phyloP scores from a whole-genome alignment of 1,139 yeast genomes.

The Debaryomyces udenii region DNA sequence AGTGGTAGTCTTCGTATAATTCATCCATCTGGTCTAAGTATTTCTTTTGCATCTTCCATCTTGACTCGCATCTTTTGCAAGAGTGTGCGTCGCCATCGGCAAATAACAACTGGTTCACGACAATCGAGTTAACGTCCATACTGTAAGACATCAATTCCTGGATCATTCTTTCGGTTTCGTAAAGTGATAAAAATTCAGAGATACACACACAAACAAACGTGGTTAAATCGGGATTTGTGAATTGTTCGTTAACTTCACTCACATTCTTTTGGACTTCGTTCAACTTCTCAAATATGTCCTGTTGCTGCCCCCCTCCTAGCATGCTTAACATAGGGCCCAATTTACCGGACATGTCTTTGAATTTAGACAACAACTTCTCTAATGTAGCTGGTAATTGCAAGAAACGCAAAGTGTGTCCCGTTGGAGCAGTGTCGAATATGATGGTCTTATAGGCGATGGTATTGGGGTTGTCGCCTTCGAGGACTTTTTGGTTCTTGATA shows the following conservation, averaged over 20 bases:
- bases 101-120: slow-evolving; percentile 88
- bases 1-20: slow-evolving; percentile 90
- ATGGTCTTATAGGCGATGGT: slow-evolving; percentile 69
- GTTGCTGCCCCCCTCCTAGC: slow-evolving; percentile 71
- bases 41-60: slow-evolving; percentile 96
- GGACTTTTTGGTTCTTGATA: slow-evolving; percentile 71
- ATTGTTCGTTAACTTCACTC: slow-evolving; percentile 87
- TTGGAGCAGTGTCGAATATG: slow-evolving; percentile 97
- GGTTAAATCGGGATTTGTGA: slow-evolving; percentile 93
- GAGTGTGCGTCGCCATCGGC: slow-evolving; percentile 70
- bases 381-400: slow-evolving; percentile 90
- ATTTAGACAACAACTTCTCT: slow-evolving; percentile 82
- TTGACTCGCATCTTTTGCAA: slow-evolving; percentile 87
- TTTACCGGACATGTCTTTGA: slow-evolving; percentile 81
- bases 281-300: slow-evolving; percentile 80
- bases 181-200: slow-evolving; percentile 90
- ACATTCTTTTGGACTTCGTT: slow-evolving; percentile 83
- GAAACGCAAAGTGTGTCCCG: slow-evolving; percentile 95
- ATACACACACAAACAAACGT: slow-evolving; percentile 97
- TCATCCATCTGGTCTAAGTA: slow-evolving; percentile 94
- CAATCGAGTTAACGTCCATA: slow-evolving; percentile 95
- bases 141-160: slow-evolving; percentile 93
- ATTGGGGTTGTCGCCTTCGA: slow-evolving; percentile 25
- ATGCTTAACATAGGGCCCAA: slow-evolving; percentile 90
- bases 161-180: slow-evolving; percentile 96